Evolutionary conservation across 2,329 filamentous ascomycete genomes (phyloP).

Genomic region (Colletotrichum chrysophilum): DNA sequence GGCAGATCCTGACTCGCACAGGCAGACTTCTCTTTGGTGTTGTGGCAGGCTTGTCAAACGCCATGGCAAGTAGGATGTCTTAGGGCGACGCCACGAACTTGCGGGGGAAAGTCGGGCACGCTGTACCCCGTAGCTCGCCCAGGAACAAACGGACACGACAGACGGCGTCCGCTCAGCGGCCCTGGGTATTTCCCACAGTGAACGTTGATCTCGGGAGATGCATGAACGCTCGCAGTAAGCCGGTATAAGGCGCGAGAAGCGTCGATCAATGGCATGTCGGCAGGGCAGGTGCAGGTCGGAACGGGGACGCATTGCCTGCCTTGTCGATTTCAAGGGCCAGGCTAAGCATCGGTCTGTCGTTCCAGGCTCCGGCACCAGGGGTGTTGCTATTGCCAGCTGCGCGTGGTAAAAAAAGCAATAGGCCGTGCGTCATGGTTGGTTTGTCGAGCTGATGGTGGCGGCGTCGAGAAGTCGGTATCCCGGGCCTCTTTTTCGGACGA

Average conservation of each 20-base stretch:
- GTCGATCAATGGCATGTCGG: slow-evolving; percentile 1
- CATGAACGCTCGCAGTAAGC: background rate
- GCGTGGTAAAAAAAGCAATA: background rate
- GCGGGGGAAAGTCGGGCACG: slow-evolving; percentile 2
- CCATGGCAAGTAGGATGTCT: slow-evolving; percentile 18
- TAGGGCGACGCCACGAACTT: slow-evolving; percentile 19
- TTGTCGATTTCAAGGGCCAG: background rate
- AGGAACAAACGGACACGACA: background rate
- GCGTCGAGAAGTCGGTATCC: slow-evolving; percentile 3
- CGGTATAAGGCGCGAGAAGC: background rate
- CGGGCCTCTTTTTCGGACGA: background rate
- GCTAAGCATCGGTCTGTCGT: background rate
- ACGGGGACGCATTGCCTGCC: background rate
- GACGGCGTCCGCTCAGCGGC: background rate
- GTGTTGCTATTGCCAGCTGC: background rate
- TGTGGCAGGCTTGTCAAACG: slow-evolving; percentile 21
- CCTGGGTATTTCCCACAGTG: background rate
- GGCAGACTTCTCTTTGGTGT: background rate
- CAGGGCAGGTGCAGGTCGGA: background rate
- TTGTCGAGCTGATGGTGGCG: slow-evolving; percentile 2
- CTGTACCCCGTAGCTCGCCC: background rate
- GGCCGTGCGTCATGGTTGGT: background rate
- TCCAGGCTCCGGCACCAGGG: background rate
- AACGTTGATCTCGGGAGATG: background rate
- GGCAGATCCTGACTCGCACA: slow-evolving; percentile 13